A percentile compares a stretch with the other conserved stretches of the same genome.
Conservation (phyloP, 2,329 filamentous ascomycete species). For the Phyllosticta capitalensis region DNA sequence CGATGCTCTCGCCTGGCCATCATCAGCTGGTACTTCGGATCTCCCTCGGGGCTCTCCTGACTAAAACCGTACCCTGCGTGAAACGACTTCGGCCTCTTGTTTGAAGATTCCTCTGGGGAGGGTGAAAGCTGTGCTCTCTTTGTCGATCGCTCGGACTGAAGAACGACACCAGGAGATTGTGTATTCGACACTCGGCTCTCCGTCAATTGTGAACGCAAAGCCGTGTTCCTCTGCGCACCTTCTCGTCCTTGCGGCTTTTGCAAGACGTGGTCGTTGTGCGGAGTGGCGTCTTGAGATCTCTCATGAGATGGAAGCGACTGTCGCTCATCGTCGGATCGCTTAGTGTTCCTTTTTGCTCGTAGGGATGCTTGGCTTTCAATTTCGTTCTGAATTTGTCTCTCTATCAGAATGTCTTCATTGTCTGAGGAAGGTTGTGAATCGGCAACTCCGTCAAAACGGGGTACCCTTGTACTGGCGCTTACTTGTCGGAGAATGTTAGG, state of each 20-base stretch:
- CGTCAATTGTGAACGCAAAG: too few relatives aligned
- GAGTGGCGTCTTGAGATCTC: background rate
- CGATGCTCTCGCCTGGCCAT: conserved; percentile 2
- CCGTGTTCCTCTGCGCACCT: too few relatives aligned
- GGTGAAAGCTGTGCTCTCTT: background rate
- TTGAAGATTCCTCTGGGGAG: background rate
- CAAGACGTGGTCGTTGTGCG: too few relatives aligned
- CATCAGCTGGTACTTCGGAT: background rate
- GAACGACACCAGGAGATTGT: background rate
- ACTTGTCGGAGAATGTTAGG: too few relatives aligned
- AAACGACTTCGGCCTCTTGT: background rate
- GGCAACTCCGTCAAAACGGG: background rate
- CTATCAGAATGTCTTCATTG: background rate
- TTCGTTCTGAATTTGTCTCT: conserved; percentile 5
- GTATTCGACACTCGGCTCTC: too few relatives aligned
- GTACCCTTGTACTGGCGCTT: background rate
- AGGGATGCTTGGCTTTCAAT: background rate
- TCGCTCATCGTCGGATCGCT: background rate
- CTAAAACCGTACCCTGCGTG: conserved; percentile 6
- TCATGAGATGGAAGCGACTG: background rate
- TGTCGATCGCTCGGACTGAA: background rate
- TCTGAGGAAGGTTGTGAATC: background rate
- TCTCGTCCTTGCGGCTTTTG: too few relatives aligned
- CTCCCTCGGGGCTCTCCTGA: conserved; percentile 8
- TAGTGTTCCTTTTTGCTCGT: background rate